phyloP scores from a whole-genome alignment of 2,329 filamentous ascomycete genomes.

The Hypoxylon sp. region DNA sequence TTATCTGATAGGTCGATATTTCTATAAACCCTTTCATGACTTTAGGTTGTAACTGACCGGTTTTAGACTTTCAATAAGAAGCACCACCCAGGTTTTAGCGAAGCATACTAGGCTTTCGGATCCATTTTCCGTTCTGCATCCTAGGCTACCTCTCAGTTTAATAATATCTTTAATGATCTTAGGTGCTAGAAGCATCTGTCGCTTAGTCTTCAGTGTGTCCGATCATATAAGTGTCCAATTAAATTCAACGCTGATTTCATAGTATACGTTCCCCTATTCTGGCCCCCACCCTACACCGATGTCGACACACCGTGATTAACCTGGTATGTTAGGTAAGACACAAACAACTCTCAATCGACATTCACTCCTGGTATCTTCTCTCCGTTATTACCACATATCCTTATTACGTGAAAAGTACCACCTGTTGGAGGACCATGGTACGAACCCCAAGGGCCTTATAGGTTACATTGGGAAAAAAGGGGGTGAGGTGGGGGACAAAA shows the following conservation, averaged over 20 bases:
- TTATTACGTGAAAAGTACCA: neutral
- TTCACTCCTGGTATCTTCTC: neutral
- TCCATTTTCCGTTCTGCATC: neutral
- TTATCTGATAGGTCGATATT: neutral
- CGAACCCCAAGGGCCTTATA: neutral
- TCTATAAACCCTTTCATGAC: neutral
- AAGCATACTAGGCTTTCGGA: neutral
- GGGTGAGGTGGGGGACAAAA: neutral
- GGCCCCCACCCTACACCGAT: neutral
- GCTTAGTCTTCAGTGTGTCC: neutral
- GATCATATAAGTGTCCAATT: neutral
- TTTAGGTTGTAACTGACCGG: neutral
- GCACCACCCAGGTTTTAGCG: neutral
- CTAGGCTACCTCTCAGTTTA: neutral
- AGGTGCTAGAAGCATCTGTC: neutral
- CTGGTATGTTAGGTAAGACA: neutral
- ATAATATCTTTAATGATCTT: neutral
- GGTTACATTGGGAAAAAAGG: neutral
- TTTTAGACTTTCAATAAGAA: constrained; percentile 6
- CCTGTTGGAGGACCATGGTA: neutral
- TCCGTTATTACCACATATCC: neutral
- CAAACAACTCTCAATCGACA: neutral
- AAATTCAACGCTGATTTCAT: neutral
- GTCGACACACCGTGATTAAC: neutral
- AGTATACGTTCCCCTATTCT: neutral